A percentile compares a stretch with the other conserved stretches of the same genome.
Evolutionary conservation across 2,329 filamentous ascomycete species (phyloP).

Genomic region (Aspergillus sp.): DNA sequence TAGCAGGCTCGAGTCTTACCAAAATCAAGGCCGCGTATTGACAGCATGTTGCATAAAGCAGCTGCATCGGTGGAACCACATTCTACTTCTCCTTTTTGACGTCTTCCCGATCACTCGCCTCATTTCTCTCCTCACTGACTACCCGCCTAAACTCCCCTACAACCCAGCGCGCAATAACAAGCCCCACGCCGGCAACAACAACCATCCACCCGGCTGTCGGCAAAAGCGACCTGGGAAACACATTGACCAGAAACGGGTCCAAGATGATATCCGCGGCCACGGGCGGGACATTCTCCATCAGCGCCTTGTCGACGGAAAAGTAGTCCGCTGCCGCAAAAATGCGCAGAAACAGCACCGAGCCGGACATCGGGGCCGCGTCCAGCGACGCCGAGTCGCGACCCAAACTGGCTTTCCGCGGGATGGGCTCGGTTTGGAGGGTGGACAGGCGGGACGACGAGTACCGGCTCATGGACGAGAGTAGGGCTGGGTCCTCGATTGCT

Average conservation of each 20-base stretch:
- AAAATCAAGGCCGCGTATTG: too few species aligned
- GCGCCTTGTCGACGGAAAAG: conserved; percentile 60
- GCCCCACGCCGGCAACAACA: conserved; percentile 47
- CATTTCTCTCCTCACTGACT: conserved; percentile 5
- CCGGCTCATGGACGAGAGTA: conserved; percentile 55
- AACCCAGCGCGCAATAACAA: conserved; percentile 34
- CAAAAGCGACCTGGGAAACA: conserved; percentile 67
- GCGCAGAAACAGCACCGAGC: conserved; percentile 60
- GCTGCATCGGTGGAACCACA: too few species aligned
- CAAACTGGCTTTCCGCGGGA: conserved; percentile 4
- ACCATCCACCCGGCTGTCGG: conserved; percentile 62
- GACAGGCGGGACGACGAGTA: conserved; percentile 49
- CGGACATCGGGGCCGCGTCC: conserved; percentile 15
- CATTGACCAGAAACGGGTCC: conserved; percentile 72
- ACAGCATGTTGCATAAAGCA: too few species aligned
- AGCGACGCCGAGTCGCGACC: neutral
- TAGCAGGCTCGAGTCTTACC: too few species aligned
- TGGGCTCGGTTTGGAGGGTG: conserved; percentile 11
- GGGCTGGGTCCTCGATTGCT: conserved; percentile 52
- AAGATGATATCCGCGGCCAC: conserved; percentile 75
- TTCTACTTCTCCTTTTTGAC: conserved; percentile 9
- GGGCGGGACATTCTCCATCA: conserved; percentile 66
- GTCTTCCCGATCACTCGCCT: conserved; percentile 1
- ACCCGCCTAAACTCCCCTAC: conserved; percentile 16
- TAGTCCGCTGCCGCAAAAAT: conserved; percentile 74